Conservation (phyloP, 352 stramenopile genomes). For the Elongisporangium undulatum region DNA sequence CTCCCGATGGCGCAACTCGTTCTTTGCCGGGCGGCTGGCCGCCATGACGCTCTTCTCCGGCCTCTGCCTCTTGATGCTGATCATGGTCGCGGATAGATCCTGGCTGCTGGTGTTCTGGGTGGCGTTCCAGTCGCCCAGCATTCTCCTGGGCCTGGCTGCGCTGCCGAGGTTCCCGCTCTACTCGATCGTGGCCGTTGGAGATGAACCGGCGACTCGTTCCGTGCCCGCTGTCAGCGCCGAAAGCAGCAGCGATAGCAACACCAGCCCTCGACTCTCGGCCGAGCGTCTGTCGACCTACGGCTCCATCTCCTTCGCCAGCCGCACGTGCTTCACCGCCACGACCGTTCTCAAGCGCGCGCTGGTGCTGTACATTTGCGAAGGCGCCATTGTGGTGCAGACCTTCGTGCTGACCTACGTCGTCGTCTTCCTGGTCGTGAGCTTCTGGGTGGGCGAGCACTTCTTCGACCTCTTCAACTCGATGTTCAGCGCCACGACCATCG, state of each 20-base stretch:
- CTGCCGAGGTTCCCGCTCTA: constrained; percentile 47
- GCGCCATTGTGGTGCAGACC: constrained; percentile 57
- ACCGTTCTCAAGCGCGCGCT: constrained; percentile 40
- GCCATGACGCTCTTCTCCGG: constrained; percentile 40
- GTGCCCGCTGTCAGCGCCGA: not conserved
- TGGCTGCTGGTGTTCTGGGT: constrained; percentile 44
- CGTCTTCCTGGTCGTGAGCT: constrained; percentile 23
- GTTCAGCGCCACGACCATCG: constrained; percentile 4
- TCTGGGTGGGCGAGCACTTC: constrained; percentile 6
- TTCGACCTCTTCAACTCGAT: not conserved
- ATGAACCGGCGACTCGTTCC: not conserved
- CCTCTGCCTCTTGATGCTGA: constrained; percentile 35
- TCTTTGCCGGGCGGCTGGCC: constrained; percentile 58
- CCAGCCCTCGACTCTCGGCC: not conserved
- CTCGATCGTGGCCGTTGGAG: constrained; percentile 4
- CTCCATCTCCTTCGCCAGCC: not conserved
- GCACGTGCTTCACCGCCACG: not conserved
- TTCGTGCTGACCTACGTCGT: constrained; percentile 46
- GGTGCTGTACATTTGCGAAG: constrained; percentile 55
- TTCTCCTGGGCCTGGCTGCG: constrained; percentile 46
- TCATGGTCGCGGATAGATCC: constrained; percentile 22
- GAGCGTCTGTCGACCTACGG: not conserved
- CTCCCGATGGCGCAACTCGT: constrained; percentile 57
- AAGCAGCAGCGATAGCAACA: constrained; percentile 11
- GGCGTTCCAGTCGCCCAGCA: constrained; percentile 47